A percentile compares a stretch with the other conserved stretches of the same genome.
phyloP scores from a whole-genome alignment of 1,284 basidiomycete species.

The Naganishia sp. region DNA sequence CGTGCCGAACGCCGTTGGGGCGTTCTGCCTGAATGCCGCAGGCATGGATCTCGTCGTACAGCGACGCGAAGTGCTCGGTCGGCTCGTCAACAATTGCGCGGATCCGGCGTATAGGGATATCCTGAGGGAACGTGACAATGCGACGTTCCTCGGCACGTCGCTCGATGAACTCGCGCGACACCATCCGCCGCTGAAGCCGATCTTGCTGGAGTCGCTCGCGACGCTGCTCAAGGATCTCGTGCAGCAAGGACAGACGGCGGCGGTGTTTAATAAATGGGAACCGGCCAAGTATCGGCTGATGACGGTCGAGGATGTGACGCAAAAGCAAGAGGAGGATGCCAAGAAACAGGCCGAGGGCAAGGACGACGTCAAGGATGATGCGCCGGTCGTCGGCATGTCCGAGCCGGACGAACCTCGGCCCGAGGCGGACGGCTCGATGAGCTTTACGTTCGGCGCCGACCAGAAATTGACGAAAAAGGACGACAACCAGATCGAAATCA shows the following conservation, averaged over 20 bases:
- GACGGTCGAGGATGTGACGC: slow-evolving; percentile 20
- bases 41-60: slow-evolving; percentile 80
- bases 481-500: slow-evolving; percentile 24
- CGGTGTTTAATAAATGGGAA: slow-evolving; percentile 32
- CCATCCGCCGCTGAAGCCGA: slow-evolving; percentile 80
- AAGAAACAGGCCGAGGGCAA: slow-evolving; percentile 13
- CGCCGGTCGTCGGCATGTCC: background rate
- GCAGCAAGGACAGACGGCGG: slow-evolving; percentile 37
- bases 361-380: background rate
- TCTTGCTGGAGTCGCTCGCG: slow-evolving; percentile 75
- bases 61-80: slow-evolving; percentile 75
- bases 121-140: slow-evolving; percentile 91
- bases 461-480: slow-evolving; percentile 20
- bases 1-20: slow-evolving; percentile 93
- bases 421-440: slow-evolving; percentile 8
- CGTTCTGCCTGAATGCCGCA: slow-evolving; percentile 87
- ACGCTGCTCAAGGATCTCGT: slow-evolving; percentile 69
- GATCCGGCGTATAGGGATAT: slow-evolving; percentile 81
- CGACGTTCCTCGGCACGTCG: slow-evolving; percentile 79
- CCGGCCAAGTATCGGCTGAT: slow-evolving; percentile 21
- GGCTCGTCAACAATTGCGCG: slow-evolving; percentile 82
- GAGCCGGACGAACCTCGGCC: slow-evolving; percentile 1
- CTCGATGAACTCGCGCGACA: slow-evolving; percentile 96
- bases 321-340: slow-evolving; percentile 7
- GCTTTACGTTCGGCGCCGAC: slow-evolving; percentile 14